phyloP scores from a whole-genome alignment of 2,329 filamentous ascomycete genomes.

The Pezicula radicicola region DNA sequence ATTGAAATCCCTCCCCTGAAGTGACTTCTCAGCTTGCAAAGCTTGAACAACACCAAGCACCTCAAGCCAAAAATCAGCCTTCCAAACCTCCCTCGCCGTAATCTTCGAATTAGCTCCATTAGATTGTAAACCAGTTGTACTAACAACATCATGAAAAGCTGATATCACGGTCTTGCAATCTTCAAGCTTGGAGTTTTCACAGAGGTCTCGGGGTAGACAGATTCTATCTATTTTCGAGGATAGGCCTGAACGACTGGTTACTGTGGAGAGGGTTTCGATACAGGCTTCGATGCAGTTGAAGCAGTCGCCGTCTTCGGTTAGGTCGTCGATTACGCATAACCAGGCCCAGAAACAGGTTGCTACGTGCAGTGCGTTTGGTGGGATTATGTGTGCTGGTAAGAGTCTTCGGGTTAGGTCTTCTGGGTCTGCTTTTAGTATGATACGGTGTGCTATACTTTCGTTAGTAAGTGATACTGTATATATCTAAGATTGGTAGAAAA shows the following conservation, averaged over 20 bases:
- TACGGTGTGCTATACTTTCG: background rate
- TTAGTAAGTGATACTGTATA: background rate
- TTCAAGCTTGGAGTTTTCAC: background rate
- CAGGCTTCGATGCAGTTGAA: background rate
- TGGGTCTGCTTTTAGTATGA: background rate
- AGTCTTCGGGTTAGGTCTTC: background rate
- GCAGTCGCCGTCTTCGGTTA: background rate
- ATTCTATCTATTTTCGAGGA: background rate
- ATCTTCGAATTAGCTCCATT: background rate
- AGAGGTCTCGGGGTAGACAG: background rate
- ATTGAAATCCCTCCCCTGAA: constrained; percentile 5
- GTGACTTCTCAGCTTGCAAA: constrained; percentile 7
- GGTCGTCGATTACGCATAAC: background rate
- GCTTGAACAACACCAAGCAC: constrained; percentile 6
- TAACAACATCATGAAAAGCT: constrained; percentile 6
- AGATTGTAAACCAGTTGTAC: background rate
- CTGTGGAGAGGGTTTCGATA: background rate
- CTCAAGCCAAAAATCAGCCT: constrained; percentile 10
- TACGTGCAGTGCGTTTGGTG: background rate
- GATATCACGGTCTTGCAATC: background rate
- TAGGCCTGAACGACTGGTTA: background rate
- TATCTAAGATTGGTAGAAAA: background rate
- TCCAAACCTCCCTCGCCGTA: constrained; percentile 6
- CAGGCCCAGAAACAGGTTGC: background rate
- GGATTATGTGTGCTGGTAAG: background rate